phyloP scores from a whole-genome alignment of 176 grass and related monocot genomes.

The Echinochloa phyllopogon region DNA sequence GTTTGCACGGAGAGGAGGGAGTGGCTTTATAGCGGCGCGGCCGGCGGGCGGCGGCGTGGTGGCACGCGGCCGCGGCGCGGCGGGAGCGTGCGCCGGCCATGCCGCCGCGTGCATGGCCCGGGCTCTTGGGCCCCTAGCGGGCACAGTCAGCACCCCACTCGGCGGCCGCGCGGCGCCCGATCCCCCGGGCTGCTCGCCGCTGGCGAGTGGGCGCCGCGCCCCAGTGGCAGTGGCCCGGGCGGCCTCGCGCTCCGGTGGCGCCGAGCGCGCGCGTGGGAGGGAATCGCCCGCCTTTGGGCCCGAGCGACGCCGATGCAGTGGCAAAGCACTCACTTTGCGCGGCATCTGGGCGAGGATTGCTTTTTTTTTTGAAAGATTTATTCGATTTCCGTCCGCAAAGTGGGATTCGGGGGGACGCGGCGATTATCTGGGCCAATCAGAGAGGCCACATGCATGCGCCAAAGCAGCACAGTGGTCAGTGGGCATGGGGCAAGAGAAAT shows the following conservation, averaged over 20 bases:
- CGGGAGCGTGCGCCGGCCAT: slow-evolving; percentile 41
- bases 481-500: too few species aligned
- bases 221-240: slow-evolving; percentile 10
- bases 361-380: too few species aligned
- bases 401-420: background rate
- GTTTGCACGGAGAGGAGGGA: slow-evolving; percentile 39
- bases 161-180: background rate
- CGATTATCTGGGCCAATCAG: background rate
- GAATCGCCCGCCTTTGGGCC: background rate
- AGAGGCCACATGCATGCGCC: background rate
- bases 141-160: slow-evolving; percentile 9
- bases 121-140: background rate
- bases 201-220: slow-evolving; percentile 40
- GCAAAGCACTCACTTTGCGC: too few species aligned
- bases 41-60: slow-evolving; percentile 31
- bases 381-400: background rate
- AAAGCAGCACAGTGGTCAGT: background rate
- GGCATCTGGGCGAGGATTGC: too few species aligned
- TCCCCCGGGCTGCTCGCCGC: background rate
- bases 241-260: background rate
- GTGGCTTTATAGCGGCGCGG: slow-evolving; percentile 60
- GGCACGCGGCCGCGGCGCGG: slow-evolving; percentile 44
- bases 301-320: too few species aligned
- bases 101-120: slow-evolving; percentile 45
- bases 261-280: background rate